These are phyloP conservation scores for Grammothele lineata DNA, from an alignment of 768 basidiomycete species.

Conservation along the genomic window DNA sequence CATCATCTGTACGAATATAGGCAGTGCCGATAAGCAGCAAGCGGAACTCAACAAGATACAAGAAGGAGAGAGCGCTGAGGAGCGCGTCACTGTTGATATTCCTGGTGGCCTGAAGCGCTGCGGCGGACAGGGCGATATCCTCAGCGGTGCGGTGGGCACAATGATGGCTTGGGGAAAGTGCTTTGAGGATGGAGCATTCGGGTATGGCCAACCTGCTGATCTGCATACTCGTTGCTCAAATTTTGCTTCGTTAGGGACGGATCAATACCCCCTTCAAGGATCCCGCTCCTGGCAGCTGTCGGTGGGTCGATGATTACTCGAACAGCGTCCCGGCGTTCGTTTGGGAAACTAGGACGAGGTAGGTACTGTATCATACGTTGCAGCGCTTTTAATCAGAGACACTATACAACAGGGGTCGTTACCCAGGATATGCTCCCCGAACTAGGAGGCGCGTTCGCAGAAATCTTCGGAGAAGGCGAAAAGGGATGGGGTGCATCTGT, in stretches of 20 bases:
- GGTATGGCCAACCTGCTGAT: slow-evolving; percentile 38
- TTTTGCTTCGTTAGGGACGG: slow-evolving; percentile 39
- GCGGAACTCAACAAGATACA: slow-evolving; percentile 34
- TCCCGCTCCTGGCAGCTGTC: slow-evolving; percentile 82
- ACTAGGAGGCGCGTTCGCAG: slow-evolving; percentile 25
- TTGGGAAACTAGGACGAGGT: slow-evolving; percentile 65
- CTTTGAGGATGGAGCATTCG: slow-evolving; percentile 81
- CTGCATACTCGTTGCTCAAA: not conserved
- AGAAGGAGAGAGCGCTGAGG: slow-evolving; percentile 31
- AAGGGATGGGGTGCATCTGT: slow-evolving; percentile 23
- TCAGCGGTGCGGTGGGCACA: slow-evolving; percentile 84
- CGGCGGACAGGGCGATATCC: slow-evolving; percentile 94
- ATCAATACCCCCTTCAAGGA: slow-evolving; percentile 50
- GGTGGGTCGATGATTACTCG: slow-evolving; percentile 89
- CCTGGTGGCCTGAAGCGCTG: slow-evolving; percentile 87
- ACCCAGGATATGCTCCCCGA: slow-evolving; percentile 27
- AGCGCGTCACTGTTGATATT: slow-evolving; percentile 62
- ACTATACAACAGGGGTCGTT: slow-evolving; percentile 20
- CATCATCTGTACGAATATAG: slow-evolving; percentile 75
- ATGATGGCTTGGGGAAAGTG: slow-evolving; percentile 95
- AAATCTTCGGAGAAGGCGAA: slow-evolving; percentile 24
- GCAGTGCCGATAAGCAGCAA: slow-evolving; percentile 41
- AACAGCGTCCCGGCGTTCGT: slow-evolving; percentile 74
- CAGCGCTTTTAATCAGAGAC: too few relatives aligned
- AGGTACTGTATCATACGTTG: not conserved